Evolutionary conservation across 768 basidiomycete genomes (phyloP), one percentile per base, ranked within the genome.

Genomic region (Boletellus ananas): DNA sequence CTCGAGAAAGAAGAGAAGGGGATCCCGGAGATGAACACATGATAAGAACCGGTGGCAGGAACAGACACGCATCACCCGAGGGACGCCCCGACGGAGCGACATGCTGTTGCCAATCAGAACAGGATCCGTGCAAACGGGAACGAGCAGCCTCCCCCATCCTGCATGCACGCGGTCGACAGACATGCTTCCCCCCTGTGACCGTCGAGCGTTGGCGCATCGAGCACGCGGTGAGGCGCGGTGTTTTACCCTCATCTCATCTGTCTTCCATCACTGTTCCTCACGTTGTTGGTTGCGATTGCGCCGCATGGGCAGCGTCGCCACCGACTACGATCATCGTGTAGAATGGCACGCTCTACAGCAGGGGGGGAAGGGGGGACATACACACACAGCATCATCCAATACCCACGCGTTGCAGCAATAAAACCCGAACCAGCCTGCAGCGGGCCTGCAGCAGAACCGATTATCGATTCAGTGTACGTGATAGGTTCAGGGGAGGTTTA

Each of bases 391-490:
- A 25, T 25, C 23, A 4, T 25, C 23, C 23, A 25, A 25, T 4
- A 25, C 23, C 23, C 23, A 25, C 23, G 23, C 23, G 23, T 5
- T 25, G 23, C 82, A 16, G 78, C 83, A 41, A 85, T 63, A 83
- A 72, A 38, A 78, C 80, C 49, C 83, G 66, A 43, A 69, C 75
- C 4, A 79, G 83, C 20, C 56, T 78, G 77, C 57, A 25, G 23
- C 23, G 23, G 82, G 66, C 85, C 85, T 11, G 77, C 60, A 14
- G 76, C 72, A 27, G 75, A 59, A 58, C 79, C 79, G 64, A 84
- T 83, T 6, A 79, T 77, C 52, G 78, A 74, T 20, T 85, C 61
- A 50, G 76, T 72, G 70, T 90, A 88, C 27, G 70, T 61, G 41
- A 55, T 49, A 31, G 84, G 83, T 11, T 73, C 75, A 40, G 38